Percentiles rank a stretch among this genome's conserved stretches.
These are phyloP conservation scores for Arabis hirsuta DNA, from an alignment of 345 rosid genomes.

Conservation along the genomic window DNA sequence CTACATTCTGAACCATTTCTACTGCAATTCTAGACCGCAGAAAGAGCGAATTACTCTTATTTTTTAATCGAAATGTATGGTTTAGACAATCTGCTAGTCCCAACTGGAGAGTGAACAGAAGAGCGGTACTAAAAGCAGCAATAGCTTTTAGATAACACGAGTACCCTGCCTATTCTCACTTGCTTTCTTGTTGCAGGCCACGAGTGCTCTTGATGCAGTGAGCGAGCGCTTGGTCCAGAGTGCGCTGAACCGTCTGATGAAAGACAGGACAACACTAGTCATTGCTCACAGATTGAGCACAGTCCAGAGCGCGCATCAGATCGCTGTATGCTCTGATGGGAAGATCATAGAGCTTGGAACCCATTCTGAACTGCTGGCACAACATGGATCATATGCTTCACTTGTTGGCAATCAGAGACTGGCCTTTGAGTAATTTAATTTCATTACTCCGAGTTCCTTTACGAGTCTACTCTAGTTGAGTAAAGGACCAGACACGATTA, in stretches of 20 bases:
- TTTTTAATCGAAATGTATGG: conserved; percentile 1
- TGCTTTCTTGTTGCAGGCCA: conserved; percentile 58
- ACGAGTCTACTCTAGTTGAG: conserved; percentile 5
- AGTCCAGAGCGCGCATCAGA: conserved; percentile 86
- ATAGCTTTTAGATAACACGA: conserved; percentile 11
- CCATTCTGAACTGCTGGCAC: conserved; percentile 67
- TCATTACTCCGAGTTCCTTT: not conserved
- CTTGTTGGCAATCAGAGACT: conserved; percentile 88
- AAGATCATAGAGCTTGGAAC: conserved; percentile 82
- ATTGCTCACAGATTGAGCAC: conserved; percentile 95
- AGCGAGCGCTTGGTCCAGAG: conserved; percentile 88
- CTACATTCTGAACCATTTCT: conserved; percentile 16
- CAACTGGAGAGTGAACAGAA: not conserved
- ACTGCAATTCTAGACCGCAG: not conserved
- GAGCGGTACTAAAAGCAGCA: not conserved
- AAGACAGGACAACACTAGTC: conserved; percentile 84
- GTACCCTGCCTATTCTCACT: not conserved
- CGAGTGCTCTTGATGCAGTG: conserved; percentile 92
- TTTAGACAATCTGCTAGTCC: conserved; percentile 1
- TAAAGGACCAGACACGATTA: not conserved
- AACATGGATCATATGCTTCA: conserved; percentile 79
- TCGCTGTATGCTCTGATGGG: conserved; percentile 81
- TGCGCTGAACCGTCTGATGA: conserved; percentile 82
- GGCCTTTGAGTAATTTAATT: conserved; percentile 67
- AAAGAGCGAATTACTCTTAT: not conserved